Percentiles rank a stretch among this genome's conserved stretches.
phyloP scores from a whole-genome alignment of 768 basidiomycete genomes.

The Termitomyces sp. region DNA sequence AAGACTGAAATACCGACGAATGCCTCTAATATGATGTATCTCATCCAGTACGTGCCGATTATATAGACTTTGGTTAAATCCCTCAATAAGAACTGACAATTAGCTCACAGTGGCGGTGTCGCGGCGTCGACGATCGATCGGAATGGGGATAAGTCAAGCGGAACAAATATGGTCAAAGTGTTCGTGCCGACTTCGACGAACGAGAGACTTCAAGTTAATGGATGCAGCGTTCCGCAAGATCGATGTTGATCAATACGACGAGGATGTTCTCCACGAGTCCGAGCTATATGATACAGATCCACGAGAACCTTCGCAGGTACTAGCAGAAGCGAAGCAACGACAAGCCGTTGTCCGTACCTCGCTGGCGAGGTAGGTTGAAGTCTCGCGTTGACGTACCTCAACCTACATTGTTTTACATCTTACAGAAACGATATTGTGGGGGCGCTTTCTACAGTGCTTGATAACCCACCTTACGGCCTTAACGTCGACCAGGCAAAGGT shows the following conservation, averaged over 20 bases:
- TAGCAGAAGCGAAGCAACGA: conserved; percentile 67
- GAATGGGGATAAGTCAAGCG: not conserved
- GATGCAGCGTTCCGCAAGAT: conserved; percentile 80
- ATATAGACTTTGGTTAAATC: not conserved
- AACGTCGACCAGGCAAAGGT: conserved; percentile 91
- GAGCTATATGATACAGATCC: conserved; percentile 89
- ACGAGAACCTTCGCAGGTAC: conserved; percentile 64
- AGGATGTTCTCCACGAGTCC: conserved; percentile 78
- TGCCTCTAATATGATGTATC: not conserved
- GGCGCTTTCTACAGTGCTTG: conserved; percentile 66
- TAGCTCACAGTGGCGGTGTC: not conserved
- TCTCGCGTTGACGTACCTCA: not conserved
- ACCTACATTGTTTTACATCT: not conserved
- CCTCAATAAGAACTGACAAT: not conserved
- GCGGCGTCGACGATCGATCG: no score
- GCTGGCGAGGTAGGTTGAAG: conserved; percentile 60
- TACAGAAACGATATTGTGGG: conserved; percentile 70
- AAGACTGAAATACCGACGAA: not conserved
- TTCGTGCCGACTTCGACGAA: not conserved
- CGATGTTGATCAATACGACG: conserved; percentile 91
- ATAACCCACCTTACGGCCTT: conserved; percentile 84
- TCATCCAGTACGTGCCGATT: not conserved
- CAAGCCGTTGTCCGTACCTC: conserved; percentile 62
- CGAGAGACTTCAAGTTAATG: no score
- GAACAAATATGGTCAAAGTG: not conserved